These are phyloP conservation scores for Vickermania spadyakhi DNA, from an alignment of 208 protist genomes.

Conservation along the genomic window DNA sequence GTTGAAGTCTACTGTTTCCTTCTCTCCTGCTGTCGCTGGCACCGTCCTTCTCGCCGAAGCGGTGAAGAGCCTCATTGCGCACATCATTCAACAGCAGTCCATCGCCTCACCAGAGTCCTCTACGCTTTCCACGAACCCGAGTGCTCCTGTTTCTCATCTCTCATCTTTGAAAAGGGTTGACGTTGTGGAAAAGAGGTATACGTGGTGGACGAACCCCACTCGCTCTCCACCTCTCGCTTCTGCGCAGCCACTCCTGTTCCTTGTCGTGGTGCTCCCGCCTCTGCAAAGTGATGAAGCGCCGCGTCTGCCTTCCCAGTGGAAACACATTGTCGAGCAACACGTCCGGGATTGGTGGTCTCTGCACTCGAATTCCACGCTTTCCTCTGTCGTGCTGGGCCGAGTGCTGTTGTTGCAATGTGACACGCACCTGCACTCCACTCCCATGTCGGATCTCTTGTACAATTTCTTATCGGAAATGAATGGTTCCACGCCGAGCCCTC, in stretches of 20 bases:
- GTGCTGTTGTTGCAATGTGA: slow-evolving; percentile 11
- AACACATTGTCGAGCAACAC: background rate
- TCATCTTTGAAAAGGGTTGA: too few species aligned
- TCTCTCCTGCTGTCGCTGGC: background rate
- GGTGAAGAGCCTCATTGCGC: background rate
- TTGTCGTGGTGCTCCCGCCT: background rate
- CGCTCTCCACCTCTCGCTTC: background rate
- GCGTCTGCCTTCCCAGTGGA: background rate
- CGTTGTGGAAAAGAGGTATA: too few species aligned
- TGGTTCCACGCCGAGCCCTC: background rate
- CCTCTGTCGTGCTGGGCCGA: background rate
- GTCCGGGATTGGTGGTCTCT: background rate
- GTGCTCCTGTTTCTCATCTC: too few species aligned
- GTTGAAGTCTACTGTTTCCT: background rate
- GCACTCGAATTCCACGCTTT: background rate
- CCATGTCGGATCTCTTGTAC: too few species aligned
- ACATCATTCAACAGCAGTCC: background rate
- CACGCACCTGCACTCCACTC: slow-evolving; percentile 7
- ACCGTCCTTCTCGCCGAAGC: background rate
- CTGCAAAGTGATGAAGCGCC: background rate
- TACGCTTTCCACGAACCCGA: too few species aligned
- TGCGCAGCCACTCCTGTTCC: background rate
- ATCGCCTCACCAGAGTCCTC: too few species aligned
- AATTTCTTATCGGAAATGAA: too few species aligned
- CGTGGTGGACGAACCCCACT: too few species aligned